A percentile compares a stretch with the other conserved stretches of the same genome.
phyloP scores from a whole-genome alignment of 257 asterid genomes.

The Misopates orontium region DNA sequence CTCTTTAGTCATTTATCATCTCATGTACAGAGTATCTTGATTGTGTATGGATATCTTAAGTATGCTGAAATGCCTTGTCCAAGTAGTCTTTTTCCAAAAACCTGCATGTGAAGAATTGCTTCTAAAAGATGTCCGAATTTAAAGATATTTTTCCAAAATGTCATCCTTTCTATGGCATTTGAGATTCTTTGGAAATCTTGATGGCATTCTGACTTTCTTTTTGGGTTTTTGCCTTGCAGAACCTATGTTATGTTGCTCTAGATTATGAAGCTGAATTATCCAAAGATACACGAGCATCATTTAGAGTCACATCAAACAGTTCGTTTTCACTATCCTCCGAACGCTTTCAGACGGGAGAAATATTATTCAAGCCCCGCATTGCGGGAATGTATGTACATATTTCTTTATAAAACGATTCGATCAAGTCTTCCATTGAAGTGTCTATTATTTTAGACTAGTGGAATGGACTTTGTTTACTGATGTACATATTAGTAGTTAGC shows the following conservation, averaged over 20 bases:
- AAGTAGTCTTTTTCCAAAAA: conserved; percentile 8
- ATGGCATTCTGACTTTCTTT: conserved; percentile 27
- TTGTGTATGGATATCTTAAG: background rate
- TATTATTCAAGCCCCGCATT: conserved; percentile 82
- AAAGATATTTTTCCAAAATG: no score
- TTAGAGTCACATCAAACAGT: conserved; percentile 57
- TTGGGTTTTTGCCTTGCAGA: conserved; percentile 53
- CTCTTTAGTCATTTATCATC: background rate
- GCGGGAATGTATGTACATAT: conserved; percentile 77
- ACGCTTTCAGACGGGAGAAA: conserved; percentile 95
- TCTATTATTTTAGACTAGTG: background rate
- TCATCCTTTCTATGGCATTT: conserved; percentile 3
- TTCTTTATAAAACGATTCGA: conserved; percentile 24
- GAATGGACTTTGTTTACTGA: conserved; percentile 4
- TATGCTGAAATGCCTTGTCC: no score
- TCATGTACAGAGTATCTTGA: conserved; percentile 17
- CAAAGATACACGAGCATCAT: conserved; percentile 70
- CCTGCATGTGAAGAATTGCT: conserved; percentile 2
- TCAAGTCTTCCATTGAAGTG: conserved; percentile 16
- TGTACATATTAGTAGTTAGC: conserved; percentile 10
- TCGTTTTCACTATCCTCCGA: conserved; percentile 77
- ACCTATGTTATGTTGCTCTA: conserved; percentile 86
- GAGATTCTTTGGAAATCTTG: conserved; percentile 23
- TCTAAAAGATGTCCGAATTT: conserved; percentile 1
- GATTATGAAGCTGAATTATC: conserved; percentile 88